Evolutionary conservation across 2,329 filamentous ascomycete species (phyloP).

Genomic region (Endoconidiophora laricicola): DNA sequence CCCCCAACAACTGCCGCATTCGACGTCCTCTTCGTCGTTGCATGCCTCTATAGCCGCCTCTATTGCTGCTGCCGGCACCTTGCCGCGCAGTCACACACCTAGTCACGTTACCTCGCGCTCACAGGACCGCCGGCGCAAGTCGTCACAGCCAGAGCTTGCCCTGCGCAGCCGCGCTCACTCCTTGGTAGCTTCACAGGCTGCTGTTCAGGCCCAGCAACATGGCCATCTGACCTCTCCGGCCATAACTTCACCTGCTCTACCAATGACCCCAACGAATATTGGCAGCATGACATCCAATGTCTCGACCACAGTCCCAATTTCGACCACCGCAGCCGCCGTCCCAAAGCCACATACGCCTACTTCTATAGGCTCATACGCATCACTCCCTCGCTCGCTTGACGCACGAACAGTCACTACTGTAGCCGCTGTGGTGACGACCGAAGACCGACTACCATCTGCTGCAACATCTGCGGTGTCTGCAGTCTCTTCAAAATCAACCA

Average conservation of each 20-base stretch:
- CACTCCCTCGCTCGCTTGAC: slow-evolving; percentile 9
- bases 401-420: background rate
- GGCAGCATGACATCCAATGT: slow-evolving; percentile 1
- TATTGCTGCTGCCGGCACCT: slow-evolving; percentile 22
- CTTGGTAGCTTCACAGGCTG: slow-evolving; percentile 19
- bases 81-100: slow-evolving; percentile 43
- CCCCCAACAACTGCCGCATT: slow-evolving; percentile 1
- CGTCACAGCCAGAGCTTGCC: slow-evolving; percentile 35
- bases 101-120: slow-evolving; percentile 44
- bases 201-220: slow-evolving; percentile 23
- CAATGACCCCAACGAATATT: slow-evolving; percentile 16
- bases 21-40: slow-evolving; percentile 1
- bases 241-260: slow-evolving; percentile 17
- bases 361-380: slow-evolving; percentile 12
- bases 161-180: slow-evolving; percentile 37
- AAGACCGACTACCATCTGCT: slow-evolving; percentile 17
- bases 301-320: slow-evolving; percentile 14
- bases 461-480: slow-evolving; percentile 12
- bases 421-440: slow-evolving; percentile 9
- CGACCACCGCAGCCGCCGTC: slow-evolving; percentile 1
- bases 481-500: slow-evolving; percentile 10
- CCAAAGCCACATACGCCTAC: slow-evolving; percentile 17
- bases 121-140: slow-evolving; percentile 32
- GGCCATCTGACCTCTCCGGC: slow-evolving; percentile 31
- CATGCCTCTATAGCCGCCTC: slow-evolving; percentile 16